These are phyloP conservation scores for Catunica adiposa DNA, from an alignment of 2,329 filamentous ascomycete genomes.

Conservation along the genomic window DNA sequence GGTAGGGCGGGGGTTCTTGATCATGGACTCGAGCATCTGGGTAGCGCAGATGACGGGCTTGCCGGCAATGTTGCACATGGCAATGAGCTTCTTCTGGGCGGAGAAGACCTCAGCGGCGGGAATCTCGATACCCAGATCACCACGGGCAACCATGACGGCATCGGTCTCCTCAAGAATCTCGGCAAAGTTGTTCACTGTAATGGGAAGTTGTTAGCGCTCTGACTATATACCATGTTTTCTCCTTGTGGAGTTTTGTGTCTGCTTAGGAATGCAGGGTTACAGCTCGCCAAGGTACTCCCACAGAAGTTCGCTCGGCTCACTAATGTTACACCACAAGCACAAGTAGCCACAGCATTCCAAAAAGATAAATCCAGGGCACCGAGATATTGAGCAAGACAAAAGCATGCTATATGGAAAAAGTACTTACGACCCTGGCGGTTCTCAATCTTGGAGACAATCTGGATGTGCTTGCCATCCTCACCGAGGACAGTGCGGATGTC, in stretches of 20 bases:
- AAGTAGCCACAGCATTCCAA: neutral
- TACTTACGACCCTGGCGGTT: constrained; percentile 71
- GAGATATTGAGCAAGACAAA: neutral
- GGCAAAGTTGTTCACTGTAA: constrained; percentile 77
- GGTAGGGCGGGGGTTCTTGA: constrained; percentile 96
- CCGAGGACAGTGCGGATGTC: constrained; percentile 86
- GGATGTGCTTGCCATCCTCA: constrained; percentile 82
- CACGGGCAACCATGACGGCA: constrained; percentile 98
- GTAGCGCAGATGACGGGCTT: constrained; percentile 98
- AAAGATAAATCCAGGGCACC: neutral
- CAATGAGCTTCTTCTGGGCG: constrained; percentile 99
- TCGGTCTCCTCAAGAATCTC: constrained; percentile 94
- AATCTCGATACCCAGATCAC: constrained; percentile 91
- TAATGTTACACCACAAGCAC: neutral
- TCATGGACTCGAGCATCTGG: constrained; percentile 99
- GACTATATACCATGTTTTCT: neutral
- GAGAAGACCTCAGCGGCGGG: constrained; percentile 97
- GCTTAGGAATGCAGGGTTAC: neutral
- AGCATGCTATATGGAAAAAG: neutral
- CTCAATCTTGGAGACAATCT: constrained; percentile 99
- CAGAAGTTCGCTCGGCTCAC: no score
- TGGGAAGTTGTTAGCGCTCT: constrained; percentile 9
- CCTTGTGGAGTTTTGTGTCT: no score
- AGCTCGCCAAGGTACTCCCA: no score
- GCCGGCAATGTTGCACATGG: constrained; percentile 98